Evolutionary conservation across 2,329 filamentous ascomycete genomes (phyloP).

Genomic region (Elsinoe fawcettii): DNA sequence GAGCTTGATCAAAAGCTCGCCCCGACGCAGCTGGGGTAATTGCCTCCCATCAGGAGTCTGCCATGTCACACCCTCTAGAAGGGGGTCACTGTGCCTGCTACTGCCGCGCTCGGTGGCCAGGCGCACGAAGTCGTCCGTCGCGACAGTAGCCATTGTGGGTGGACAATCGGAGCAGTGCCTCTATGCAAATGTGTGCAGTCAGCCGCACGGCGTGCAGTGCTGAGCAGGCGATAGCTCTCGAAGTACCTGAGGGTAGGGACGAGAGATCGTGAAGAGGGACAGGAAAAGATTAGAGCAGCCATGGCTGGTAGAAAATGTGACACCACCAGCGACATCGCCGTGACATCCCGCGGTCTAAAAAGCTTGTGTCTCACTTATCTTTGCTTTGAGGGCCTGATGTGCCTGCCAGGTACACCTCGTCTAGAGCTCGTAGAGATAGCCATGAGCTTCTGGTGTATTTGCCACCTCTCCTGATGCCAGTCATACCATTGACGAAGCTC

Average conservation of each 20-base stretch:
- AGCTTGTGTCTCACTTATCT: conserved; percentile 6
- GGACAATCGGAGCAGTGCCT: background rate
- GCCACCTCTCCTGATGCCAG: background rate
- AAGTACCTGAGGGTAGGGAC: background rate
- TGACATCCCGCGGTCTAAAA: conserved; percentile 1
- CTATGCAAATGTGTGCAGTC: background rate
- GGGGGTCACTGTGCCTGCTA: background rate
- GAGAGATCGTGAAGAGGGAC: background rate
- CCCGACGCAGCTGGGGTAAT: background rate
- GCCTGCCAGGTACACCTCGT: background rate
- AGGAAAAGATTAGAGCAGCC: background rate
- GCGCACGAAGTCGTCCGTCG: background rate
- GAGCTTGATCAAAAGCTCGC: background rate
- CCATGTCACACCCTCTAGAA: background rate
- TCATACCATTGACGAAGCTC: background rate
- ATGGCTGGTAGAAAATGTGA: background rate
- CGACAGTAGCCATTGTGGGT: background rate
- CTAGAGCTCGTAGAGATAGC: background rate
- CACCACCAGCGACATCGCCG: conserved; percentile 3
- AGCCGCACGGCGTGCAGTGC: background rate
- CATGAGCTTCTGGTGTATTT: background rate
- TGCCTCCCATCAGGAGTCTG: background rate
- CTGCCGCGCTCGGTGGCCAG: background rate
- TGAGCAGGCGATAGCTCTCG: background rate
- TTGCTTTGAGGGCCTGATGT: background rate